Conservation (phyloP, 2,329 filamentous ascomycete species). For the Capronia americana region DNA sequence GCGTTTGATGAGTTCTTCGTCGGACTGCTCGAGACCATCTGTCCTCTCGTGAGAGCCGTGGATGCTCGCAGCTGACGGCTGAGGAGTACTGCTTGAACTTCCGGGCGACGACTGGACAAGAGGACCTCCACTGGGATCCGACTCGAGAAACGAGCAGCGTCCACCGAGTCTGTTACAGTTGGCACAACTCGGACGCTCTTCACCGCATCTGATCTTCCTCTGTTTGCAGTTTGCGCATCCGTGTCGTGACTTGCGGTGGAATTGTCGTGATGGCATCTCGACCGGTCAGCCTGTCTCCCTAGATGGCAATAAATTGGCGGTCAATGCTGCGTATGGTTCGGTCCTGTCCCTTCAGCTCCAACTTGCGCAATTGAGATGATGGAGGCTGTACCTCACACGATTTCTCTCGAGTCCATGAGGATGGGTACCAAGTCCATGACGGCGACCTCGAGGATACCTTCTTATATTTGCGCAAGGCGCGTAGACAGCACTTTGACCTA, state of each 20-base stretch:
- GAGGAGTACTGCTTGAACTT: conserved; percentile 12
- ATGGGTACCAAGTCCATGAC: not conserved
- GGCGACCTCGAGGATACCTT: not conserved
- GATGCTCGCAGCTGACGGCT: not conserved
- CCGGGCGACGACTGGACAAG: conserved; percentile 7
- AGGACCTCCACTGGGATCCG: conserved; percentile 7
- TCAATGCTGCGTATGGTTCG: not conserved
- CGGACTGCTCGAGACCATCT: conserved; percentile 8
- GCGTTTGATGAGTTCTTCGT: conserved; percentile 48
- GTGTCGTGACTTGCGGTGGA: conserved; percentile 4
- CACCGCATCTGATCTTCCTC: conserved; percentile 3
- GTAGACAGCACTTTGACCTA: not conserved
- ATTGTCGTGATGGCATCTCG: conserved; percentile 1
- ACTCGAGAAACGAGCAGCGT: conserved; percentile 13
- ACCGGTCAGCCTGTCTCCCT: not conserved
- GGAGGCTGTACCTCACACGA: not conserved
- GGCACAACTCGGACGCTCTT: conserved; percentile 21
- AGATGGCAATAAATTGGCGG: not conserved
- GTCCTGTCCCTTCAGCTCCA: not conserved
- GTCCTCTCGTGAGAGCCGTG: not conserved
- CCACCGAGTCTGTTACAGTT: conserved; percentile 26
- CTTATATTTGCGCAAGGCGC: not conserved
- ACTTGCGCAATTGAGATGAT: not conserved
- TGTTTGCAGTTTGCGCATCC: conserved; percentile 6
- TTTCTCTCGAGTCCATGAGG: not conserved